phyloP scores from a whole-genome alignment of 2,329 filamentous ascomycete genomes.

The Scopulariopsis brevicaulis region DNA sequence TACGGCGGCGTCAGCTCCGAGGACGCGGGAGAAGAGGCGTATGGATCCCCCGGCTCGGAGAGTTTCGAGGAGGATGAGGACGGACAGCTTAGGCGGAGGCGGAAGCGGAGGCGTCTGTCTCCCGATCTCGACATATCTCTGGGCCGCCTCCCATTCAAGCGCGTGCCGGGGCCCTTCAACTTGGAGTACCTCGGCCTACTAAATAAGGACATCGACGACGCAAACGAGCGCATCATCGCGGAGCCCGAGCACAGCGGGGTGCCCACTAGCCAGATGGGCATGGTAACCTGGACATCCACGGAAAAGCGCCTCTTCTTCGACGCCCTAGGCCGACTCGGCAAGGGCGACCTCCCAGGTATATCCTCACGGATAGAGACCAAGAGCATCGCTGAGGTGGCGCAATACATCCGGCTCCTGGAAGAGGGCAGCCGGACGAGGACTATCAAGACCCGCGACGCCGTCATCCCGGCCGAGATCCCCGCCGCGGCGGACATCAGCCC shows the following conservation, averaged over 20 bases:
- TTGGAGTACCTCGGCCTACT: conserved; percentile 35
- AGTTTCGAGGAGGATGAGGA: not conserved
- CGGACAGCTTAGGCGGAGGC: not conserved
- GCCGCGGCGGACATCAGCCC: conserved; percentile 62
- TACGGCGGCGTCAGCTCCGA: not conserved
- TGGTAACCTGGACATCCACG: conserved; percentile 53
- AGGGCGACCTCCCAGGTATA: conserved; percentile 49
- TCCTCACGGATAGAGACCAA: conserved; percentile 57
- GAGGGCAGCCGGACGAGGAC: conserved; percentile 20
- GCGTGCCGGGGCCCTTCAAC: conserved; percentile 29
- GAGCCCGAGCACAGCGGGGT: conserved; percentile 7
- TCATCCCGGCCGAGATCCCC: conserved; percentile 43
- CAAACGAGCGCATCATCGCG: conserved; percentile 20
- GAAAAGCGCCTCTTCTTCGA: conserved; percentile 67
- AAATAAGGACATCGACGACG: conserved; percentile 48
- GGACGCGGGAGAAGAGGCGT: not conserved
- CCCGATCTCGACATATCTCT: conserved; percentile 4
- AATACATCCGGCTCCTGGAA: conserved; percentile 56
- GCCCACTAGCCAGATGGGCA: conserved; percentile 48
- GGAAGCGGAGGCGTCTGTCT: not conserved
- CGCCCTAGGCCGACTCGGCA: conserved; percentile 51
- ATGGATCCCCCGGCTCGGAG: not conserved
- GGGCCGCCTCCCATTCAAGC: conserved; percentile 27
- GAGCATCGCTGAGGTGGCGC: conserved; percentile 58
- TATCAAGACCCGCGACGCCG: conserved; percentile 24